These are phyloP conservation scores for Lasiosphaeria miniovina DNA, from an alignment of 495 filamentous ascomycete genomes.

Conservation along the genomic window DNA sequence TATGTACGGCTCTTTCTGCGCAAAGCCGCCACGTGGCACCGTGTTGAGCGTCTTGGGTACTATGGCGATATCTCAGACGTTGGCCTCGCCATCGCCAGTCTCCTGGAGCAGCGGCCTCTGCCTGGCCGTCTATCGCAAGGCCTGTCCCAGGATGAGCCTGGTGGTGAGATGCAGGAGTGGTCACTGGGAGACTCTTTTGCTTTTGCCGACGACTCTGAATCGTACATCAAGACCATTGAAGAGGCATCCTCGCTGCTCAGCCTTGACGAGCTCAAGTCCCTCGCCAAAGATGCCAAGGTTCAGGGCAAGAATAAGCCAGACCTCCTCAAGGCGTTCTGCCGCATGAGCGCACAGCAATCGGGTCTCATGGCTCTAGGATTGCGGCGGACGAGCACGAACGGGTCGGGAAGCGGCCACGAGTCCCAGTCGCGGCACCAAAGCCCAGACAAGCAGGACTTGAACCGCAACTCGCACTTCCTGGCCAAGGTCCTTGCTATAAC, in stretches of 20 bases:
- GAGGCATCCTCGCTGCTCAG: constrained; percentile 78
- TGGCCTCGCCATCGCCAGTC: constrained; percentile 55
- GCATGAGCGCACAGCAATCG: constrained; percentile 67
- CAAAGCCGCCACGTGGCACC: constrained; percentile 94
- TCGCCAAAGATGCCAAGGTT: constrained; percentile 84
- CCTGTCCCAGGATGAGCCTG: neutral
- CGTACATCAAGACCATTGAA: constrained; percentile 72
- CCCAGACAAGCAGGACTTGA: constrained; percentile 28
- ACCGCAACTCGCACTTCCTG: constrained; percentile 44
- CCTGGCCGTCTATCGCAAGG: constrained; percentile 5
- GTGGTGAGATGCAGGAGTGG: constrained; percentile 40
- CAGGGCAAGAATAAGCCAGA: constrained; percentile 89
- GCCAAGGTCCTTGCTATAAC: constrained; percentile 75
- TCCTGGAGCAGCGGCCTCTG: constrained; percentile 36
- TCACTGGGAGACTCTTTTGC: constrained; percentile 53
- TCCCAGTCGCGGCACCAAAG: constrained; percentile 8
- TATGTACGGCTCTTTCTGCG: constrained; percentile 94
- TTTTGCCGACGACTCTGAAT: constrained; percentile 76
- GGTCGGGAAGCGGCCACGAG: constrained; percentile 30
- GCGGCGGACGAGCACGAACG: constrained; percentile 49
- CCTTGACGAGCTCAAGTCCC: constrained; percentile 78
- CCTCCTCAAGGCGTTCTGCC: constrained; percentile 66
- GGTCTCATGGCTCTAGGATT: constrained; percentile 63
- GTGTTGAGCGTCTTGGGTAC: constrained; percentile 71
- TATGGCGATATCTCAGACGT: constrained; percentile 80